A percentile compares a stretch with the other conserved stretches of the same genome.
These are phyloP conservation scores for Cystobasidium pallidum DNA, from an alignment of 1,284 basidiomycete species.

Conservation along the genomic window DNA sequence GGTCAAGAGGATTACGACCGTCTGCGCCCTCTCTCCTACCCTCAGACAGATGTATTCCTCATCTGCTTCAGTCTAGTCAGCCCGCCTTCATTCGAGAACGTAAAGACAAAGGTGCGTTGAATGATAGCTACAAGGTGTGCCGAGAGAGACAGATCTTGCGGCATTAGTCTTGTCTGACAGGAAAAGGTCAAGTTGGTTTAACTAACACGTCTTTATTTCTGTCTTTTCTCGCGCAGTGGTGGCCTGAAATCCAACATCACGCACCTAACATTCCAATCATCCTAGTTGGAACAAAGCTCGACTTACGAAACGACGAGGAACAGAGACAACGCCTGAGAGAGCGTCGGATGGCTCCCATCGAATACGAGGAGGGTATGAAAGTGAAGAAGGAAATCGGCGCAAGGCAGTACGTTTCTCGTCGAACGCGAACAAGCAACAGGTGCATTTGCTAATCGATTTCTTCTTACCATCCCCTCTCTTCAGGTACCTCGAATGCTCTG, in stretches of 20 bases:
- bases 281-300: conserved; percentile 96
- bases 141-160: too few relatives aligned
- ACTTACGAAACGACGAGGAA: conserved; percentile 89
- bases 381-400: conserved; percentile 95
- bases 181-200: too few relatives aligned
- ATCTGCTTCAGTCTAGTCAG: conserved; percentile 98
- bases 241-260: conserved; percentile 94
- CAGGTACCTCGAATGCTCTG: conserved; percentile 96
- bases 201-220: too few relatives aligned
- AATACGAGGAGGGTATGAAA: conserved; percentile 83
- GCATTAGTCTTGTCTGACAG: too few relatives aligned
- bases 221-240: conserved; percentile 69
- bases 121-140: background rate
- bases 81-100: conserved; percentile 97
- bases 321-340: conserved; percentile 92
- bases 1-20: conserved; percentile 99
- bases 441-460: conserved; percentile 1
- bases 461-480: background rate
- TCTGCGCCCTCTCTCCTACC: conserved; percentile 95
- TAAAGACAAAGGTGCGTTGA: conserved; percentile 80
- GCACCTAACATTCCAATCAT: conserved; percentile 90
- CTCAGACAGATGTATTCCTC: conserved; percentile 98
- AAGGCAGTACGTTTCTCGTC: conserved; percentile 61
- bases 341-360: conserved; percentile 90
- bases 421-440: too few relatives aligned